Base-by-base conservation (phyloP, 2,329 filamentous ascomycete species). In the Tolypocladium paradoxum region DNA sequence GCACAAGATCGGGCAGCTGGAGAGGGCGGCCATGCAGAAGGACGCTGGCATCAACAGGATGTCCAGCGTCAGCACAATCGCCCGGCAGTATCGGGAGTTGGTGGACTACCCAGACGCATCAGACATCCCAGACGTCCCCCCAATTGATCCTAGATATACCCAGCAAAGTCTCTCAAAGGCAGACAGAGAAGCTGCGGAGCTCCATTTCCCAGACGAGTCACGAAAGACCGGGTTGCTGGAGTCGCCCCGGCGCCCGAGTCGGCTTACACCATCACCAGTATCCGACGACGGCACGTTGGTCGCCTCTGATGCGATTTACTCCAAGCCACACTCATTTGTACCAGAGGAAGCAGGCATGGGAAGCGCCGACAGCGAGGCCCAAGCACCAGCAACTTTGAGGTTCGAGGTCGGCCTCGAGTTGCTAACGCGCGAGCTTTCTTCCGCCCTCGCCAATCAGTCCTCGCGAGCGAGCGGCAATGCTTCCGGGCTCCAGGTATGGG, bases 351-450 rank as follows among this genome's bases (percentile, higher is more conserved):
- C 54, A 29, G 49, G 2, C 12, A 3, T 20, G 11, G 27, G 33
- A 18, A 5, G 18, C 12, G 27, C 20, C 29, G 35, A 37, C 18
- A 43, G 33, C 8, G 51, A 48, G 45, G 51, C n/a, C 1, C 33
- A 22, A 35, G 27, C 56, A 3, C 51, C 61, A 2, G 67, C 70
- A 38, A 73, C 69, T 35, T 62, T 76, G 5, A 70, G 74, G 49
- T 63, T 81, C 24, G 74, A 78, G 53, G 75, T 79, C 43, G 76
- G 75, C 49, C 63, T 79, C 11, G 72, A 78, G 50, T 68, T 82
- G 3, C 68, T 82, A 38, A 73, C 71, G 4, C 69, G 69, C 22
- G 77, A 81, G 55, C 65, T 82, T 9, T 71, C 74, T 1, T 71
- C 73, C 0, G 72, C 72, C 0, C 57, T 76, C 38, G 52, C 63